These are phyloP conservation scores for Peterozyma xylosa DNA, from an alignment of 805 yeast genomes.

Conservation along the genomic window DNA sequence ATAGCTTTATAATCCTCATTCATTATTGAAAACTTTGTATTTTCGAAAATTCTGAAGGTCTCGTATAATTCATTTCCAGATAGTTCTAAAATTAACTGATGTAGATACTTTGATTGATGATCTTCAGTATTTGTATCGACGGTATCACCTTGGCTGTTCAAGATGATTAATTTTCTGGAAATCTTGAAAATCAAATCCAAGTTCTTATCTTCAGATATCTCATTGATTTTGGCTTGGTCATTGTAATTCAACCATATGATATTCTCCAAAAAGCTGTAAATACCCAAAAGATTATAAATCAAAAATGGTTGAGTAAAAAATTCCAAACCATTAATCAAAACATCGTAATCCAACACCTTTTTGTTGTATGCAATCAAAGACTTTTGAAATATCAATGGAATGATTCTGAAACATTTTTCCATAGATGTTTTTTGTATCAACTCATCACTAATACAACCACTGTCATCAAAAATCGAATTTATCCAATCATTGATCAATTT, in stretches of 20 bases:
- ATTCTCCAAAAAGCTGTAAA: neutral
- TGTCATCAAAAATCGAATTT: conserved; percentile 64
- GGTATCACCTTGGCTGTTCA: neutral
- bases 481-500: conserved; percentile 62
- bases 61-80: neutral
- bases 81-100: neutral
- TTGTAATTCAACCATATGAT: neutral
- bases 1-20: neutral
- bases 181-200: neutral
- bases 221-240: neutral
- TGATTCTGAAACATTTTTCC: conserved; percentile 57
- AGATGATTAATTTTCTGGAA: neutral
- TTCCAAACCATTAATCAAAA: conserved; percentile 72
- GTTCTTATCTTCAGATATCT: neutral
- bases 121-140: neutral
- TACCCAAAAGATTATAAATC: conserved; percentile 29
- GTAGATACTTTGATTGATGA: neutral
- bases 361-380: conserved; percentile 53
- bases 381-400: conserved; percentile 71
- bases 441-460: conserved; percentile 78
- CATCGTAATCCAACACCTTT: conserved; percentile 48
- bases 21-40: neutral
- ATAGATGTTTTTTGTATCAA: conserved; percentile 59
- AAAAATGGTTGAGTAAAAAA: conserved; percentile 79
- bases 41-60: neutral